Evolutionary conservation across 1,284 basidiomycete genomes (phyloP).

Genomic region (Marasmius oreades): DNA sequence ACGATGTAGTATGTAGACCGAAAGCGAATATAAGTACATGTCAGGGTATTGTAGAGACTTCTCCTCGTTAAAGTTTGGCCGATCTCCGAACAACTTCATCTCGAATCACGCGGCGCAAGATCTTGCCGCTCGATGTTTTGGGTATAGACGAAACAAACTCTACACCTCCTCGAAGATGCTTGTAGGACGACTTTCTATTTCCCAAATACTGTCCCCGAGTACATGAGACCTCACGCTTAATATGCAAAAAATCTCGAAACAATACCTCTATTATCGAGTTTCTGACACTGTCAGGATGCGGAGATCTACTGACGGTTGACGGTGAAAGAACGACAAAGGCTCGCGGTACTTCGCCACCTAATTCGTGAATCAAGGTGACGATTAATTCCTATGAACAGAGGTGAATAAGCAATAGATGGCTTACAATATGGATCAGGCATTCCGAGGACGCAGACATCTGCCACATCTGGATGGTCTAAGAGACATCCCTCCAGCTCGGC

Average conservation of each 20-base stretch:
- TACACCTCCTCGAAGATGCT: conserved; percentile 35
- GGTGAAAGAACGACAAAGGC: conserved; percentile 48
- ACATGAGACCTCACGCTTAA: neutral
- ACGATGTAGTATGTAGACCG: too few relatives aligned
- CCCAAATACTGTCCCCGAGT: conserved; percentile 17
- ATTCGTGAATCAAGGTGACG: neutral
- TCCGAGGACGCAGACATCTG: conserved; percentile 60
- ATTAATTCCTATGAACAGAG: neutral
- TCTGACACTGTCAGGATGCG: too few relatives aligned
- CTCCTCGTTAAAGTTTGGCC: conserved; percentile 3
- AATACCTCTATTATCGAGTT: neutral
- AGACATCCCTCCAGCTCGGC: conserved; percentile 57
- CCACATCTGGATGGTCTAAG: conserved; percentile 52
- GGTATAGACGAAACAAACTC: conserved; percentile 38
- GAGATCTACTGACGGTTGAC: conserved; percentile 19
- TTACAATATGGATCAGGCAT: conserved; percentile 52
- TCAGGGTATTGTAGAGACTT: too few relatives aligned
- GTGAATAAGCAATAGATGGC: neutral
- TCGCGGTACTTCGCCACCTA: conserved; percentile 53
- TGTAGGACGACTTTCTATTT: conserved; percentile 31
- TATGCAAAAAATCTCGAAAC: neutral
- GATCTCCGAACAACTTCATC: conserved; percentile 13
- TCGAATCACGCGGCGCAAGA: conserved; percentile 28
- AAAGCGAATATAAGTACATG: too few relatives aligned
- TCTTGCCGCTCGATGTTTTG: conserved; percentile 35